phyloP scores from a whole-genome alignment of 1,284 basidiomycete species.

The Trametes pubescens region DNA sequence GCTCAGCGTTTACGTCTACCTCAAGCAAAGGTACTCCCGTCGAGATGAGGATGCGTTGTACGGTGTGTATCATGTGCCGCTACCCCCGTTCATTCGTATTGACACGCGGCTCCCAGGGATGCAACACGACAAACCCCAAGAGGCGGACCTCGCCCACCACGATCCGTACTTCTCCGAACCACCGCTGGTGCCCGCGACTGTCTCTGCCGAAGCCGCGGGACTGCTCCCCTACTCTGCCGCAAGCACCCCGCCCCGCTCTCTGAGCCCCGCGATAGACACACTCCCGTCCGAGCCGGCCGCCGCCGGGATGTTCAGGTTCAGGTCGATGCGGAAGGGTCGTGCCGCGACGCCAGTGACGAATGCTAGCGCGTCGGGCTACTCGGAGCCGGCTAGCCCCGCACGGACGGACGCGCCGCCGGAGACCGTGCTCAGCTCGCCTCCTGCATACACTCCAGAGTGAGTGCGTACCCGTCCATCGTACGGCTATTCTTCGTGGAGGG shows the following conservation, averaged over 20 bases:
- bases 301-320: background rate
- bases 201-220: no score
- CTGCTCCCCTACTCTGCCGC: background rate
- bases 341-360: background rate
- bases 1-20: background rate
- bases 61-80: background rate
- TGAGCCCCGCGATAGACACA: background rate
- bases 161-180: no score
- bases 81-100: no score
- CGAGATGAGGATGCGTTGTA: background rate
- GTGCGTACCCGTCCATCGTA: background rate
- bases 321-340: conserved; percentile 3
- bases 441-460: background rate
- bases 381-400: no score
- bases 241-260: no score
- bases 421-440: background rate
- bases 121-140: no score
- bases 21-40: background rate
- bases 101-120: no score
- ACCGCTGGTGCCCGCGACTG: no score
- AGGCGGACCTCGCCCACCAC: no score
- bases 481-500: no score
- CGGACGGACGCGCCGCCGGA: background rate
- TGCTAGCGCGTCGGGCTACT: no score
- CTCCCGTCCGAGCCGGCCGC: background rate